Evolutionary conservation across 306 rosid genomes (phyloP).

Genomic region (Adenanthera pavonina): DNA sequence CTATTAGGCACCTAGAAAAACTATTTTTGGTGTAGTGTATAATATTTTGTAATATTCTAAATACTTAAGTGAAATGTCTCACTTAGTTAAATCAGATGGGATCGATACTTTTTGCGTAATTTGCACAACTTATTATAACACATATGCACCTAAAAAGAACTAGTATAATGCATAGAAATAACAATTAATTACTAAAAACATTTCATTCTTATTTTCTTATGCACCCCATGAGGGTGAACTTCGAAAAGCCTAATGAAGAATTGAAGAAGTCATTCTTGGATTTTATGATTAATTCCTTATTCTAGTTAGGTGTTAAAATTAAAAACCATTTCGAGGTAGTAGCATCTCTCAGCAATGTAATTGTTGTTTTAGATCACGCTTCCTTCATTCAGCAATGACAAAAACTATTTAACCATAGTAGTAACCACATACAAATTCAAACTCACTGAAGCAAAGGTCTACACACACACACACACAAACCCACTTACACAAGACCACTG

Average conservation of each 20-base stretch:
- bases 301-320: background rate
- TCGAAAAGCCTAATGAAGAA: background rate
- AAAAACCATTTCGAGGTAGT: background rate
- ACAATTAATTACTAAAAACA: background rate
- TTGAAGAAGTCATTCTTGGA: background rate
- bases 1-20: too few species aligned
- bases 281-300: background rate
- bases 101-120: too few species aligned
- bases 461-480: background rate
- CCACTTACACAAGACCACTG: constrained; percentile 19
- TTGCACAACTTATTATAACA: background rate
- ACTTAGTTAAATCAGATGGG: too few species aligned
- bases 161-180: background rate
- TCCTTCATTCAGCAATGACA: background rate
- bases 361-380: background rate
- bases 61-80: too few species aligned
- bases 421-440: background rate
- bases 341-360: background rate
- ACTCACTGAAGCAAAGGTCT: background rate
- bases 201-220: background rate
- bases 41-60: too few species aligned
- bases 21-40: too few species aligned
- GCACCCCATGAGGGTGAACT: background rate
- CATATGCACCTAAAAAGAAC: background rate
- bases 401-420: background rate